phyloP scores from a whole-genome alignment of 1,284 basidiomycete genomes.

The Ustilago curta region DNA sequence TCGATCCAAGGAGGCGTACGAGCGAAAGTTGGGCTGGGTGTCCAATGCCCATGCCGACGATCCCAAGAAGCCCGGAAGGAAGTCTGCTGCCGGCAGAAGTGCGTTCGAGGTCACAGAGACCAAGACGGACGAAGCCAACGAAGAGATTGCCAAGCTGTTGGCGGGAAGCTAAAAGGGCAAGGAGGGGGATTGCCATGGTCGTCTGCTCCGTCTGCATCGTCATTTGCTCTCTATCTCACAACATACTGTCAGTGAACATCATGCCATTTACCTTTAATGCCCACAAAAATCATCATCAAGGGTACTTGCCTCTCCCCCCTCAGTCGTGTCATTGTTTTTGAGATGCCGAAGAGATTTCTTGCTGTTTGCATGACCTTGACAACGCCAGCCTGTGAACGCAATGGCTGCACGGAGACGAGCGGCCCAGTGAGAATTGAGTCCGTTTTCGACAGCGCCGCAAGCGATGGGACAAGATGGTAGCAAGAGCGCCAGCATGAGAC shows the following conservation, averaged over 20 bases:
- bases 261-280: neutral
- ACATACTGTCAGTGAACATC: neutral
- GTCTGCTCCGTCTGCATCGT: neutral
- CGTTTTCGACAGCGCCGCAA: no score
- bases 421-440: no score
- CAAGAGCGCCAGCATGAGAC: no score
- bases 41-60: constrained; percentile 23
- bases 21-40: constrained; percentile 81
- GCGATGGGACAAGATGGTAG: no score
- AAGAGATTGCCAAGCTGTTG: constrained; percentile 75
- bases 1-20: constrained; percentile 82
- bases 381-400: no score
- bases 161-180: constrained; percentile 23
- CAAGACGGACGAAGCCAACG: constrained; percentile 77
- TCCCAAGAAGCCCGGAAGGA: constrained; percentile 19
- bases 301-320: no score
- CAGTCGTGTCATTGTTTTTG: no score
- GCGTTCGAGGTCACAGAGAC: constrained; percentile 87
- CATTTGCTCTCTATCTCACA: neutral
- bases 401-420: no score
- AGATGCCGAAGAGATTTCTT: no score
- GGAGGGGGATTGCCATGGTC: neutral
- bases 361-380: no score
- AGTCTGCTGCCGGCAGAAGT: constrained; percentile 66
- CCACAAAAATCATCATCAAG: no score